Base-by-base conservation (phyloP, 1,284 basidiomycete genomes). In the Flammula alnicola region DNA sequence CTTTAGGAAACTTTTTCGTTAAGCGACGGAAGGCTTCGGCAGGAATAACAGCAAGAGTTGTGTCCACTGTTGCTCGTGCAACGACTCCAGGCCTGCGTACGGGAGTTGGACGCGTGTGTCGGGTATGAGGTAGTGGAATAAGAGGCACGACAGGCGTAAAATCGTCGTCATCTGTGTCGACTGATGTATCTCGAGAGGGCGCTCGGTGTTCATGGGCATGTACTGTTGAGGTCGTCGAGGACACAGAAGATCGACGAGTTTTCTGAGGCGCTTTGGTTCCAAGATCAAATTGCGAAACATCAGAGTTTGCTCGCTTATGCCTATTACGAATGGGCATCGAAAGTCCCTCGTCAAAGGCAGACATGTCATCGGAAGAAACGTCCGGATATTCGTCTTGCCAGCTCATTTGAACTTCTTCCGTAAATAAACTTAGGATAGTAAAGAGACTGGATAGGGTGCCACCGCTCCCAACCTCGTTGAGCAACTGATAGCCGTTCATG, bases 11-110 rank as follows among this genome's bases (percentile, higher is more conserved):
- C 65, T 96, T 95, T 68, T 94, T 92, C 0, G 95, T 98, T 36
- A 93, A 75, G 37, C 93, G 76, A 54, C 88, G 81, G 73, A 99
- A 99, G 3, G 96, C 97, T 66, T 98, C 94, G 1, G 96, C 95
- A 4, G 96, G 97, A 47, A 99, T 98, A 11, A 99, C 96, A n/a
- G 96, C 97, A 6, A 99, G 75, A 0, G 96, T 98, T 3, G 93
- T 94, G 65, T 99, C 96, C 47, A 92, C 89, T 1, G 88, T 90
- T 3, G 96, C 97, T 23, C 95, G 79, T 10, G 95, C 95, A 25
- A 98, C 84, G 3, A 87, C 80, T 5, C 87, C 86, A 5, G 39
- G 39, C 58, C 82, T 78, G 59, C 80, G 79, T 14, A 73, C 59
- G 27, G 60, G 55, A 14, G 54, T 49, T n/a, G 56, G 54, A 27